Evolutionary conservation across 2,329 filamentous ascomycete species (phyloP), one percentile per base, ranked within the genome.

Genomic region (Fusarium fracticaudum): DNA sequence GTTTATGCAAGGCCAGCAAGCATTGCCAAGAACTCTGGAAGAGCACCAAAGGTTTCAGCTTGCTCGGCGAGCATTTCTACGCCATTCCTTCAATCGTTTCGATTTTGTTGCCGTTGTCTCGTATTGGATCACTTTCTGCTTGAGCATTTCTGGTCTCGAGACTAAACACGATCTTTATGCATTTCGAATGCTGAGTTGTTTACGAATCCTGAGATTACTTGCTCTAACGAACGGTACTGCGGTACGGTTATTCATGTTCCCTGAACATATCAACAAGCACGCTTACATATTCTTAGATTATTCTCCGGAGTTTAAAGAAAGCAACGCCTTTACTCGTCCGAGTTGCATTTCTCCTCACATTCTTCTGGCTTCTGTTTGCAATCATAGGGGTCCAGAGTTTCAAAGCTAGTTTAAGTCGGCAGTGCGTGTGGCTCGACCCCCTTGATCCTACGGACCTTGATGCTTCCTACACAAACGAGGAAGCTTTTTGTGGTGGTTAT

Each of bases 381-480:
- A 98, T 99, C 71, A 92, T 99, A 67, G 97, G 96, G 11, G 93
- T 99, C 29, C 97, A 99, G 81, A 98, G 94, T 83, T 99, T 99
- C 85, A 96, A 96, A 83, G 92, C 93, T 14, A 96, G 93, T 81
- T 83, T 96, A 31, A 90, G 89, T 75, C 92, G 94, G 54, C 91
- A 91, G 71, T 96, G 94, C 80, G 91, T 94, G 37, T 96, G 93
- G 93, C 83, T 93, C 58, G 91, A 94, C 72, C 91, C 91, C 10
- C 70, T 79, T 9, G 85, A 91, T 59, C 91, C 84, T 79, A 86
- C 82, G 73, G 91, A 86, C 55, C 78, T 89, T 37, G 81, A 83
- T 14, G 84, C 86, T 13, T 85, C 90, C 7, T 95, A 87, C 70
- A 90, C 89, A 4, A 91, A 93, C 60, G 84, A 85, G 1, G 86